Conservation (phyloP, 1,284 basidiomycete genomes). For the Pseudozyma thailandica region DNA sequence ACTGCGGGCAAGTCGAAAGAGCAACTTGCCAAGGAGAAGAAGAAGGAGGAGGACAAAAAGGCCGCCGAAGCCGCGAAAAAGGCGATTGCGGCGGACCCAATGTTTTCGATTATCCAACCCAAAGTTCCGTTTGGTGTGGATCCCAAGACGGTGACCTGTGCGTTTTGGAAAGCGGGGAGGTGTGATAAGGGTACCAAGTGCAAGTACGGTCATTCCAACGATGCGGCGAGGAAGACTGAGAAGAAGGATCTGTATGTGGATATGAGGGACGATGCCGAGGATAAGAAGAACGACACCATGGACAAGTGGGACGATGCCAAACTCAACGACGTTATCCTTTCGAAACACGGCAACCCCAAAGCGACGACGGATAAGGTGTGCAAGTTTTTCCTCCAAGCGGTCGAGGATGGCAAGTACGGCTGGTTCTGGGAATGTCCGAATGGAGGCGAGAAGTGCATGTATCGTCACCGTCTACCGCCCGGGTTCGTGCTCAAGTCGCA, state of each 20-base stretch:
- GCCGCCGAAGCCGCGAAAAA: conserved; percentile 86
- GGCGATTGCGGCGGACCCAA: conserved; percentile 69
- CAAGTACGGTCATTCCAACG: conserved; percentile 85
- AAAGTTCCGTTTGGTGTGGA: conserved; percentile 91
- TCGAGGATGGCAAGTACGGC: conserved; percentile 89
- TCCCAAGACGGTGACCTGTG: conserved; percentile 66
- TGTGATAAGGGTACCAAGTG: conserved; percentile 74
- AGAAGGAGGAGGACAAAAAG: conserved; percentile 82
- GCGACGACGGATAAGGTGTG: conserved; percentile 94
- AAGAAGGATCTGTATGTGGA: conserved; percentile 98
- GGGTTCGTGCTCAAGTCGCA: conserved; percentile 87
- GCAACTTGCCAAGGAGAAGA: conserved; percentile 79
- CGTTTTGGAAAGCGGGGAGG: conserved; percentile 63
- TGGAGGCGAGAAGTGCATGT: conserved; percentile 82
- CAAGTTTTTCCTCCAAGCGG: conserved; percentile 96
- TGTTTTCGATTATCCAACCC: conserved; percentile 68
- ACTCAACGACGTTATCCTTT: conserved; percentile 83
- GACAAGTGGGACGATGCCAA: conserved; percentile 98
- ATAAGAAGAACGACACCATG: conserved; percentile 86
- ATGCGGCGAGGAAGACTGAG: conserved; percentile 89
- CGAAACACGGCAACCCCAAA: conserved; percentile 88
- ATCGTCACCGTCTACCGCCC: conserved; percentile 92
- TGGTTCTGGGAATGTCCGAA: conserved; percentile 81
- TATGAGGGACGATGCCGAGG: conserved; percentile 73
- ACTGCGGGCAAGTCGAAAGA: conserved; percentile 79